Evolutionary conservation across 495 filamentous ascomycete species (phyloP), one percentile per base, ranked within the genome.

Genomic region (Amphirosellinia nigrospora): DNA sequence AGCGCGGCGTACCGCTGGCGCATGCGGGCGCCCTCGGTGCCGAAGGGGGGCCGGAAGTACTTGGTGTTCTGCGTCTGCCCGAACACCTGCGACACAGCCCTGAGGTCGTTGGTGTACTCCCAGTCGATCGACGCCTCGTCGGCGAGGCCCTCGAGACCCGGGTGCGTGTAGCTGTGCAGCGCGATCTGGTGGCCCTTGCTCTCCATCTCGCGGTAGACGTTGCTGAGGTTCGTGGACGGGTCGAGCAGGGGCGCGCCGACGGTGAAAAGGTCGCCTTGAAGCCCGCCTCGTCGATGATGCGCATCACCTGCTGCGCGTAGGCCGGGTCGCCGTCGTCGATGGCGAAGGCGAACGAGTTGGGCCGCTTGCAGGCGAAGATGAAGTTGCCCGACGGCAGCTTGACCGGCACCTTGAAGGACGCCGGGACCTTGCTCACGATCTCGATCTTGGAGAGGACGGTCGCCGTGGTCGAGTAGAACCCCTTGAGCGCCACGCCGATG

Each of bases 1-100:
- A 82, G 75, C 0, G 84, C 79, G 0, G 88, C 86, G 3, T 94
- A 80, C 6, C 88, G 83, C 70, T 92, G 86, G 0, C 92, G 86
- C 79, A 91, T 89, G 41, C 90, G 86, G 5, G 91, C 90, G 7
- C 91, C 92, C 64, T 93, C 87, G 34, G 88, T 93, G 50, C 92
- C 92, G 74, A 91, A 94, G 0, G 92, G 92, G 0, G 92, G 91
- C 1, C 92, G 87, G 85, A 93, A 94, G 82, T 94, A 93, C 76
- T 70, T 82, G 48, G 75, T 78, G 9, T 67, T 71, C 50, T 67
- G 67, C 2, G 68, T 69, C 9, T 86, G 79, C 6, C 78, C 79
- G 26, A 93, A 86, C 0, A 81, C 77, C 36, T 87, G 74, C 16
- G 79, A 72, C 28, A 92, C 84, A 0, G 89, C 85, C 11, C 82